Evolutionary conservation across 2,329 filamentous ascomycete species (phyloP), one percentile per base, ranked within the genome.

Genomic region (Aspergillus pseudotamarii): DNA sequence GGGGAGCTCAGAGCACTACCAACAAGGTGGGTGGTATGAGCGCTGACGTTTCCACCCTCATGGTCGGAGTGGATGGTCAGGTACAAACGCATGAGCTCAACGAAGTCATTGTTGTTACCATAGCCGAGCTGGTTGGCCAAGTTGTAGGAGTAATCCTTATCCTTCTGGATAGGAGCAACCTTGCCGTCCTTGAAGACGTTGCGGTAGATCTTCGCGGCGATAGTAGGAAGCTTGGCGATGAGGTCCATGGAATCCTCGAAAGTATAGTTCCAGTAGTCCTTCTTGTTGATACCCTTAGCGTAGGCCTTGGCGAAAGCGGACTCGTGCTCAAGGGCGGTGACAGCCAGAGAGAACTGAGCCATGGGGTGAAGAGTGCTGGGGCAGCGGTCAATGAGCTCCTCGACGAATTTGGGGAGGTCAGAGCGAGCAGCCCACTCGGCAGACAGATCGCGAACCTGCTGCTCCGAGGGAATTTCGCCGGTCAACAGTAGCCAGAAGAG

Each of bases 101-200:
- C 85, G 75, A 99, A 99, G 87, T 98, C 94, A 76, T 88, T 86
- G 89, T 99, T 98, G 76, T 91, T 89, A 75, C 91, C 91, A 81
- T 95, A 99, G 76, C 95, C 95, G 74, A 99, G 93, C 89, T 97
- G 93, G 89, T 98, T 98, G 83, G 95, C 94, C 81, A 99, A 92
- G 91, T 99, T 99, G 92, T 91, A 99, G 75, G 90, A 88, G 86
- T 97, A 99, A 81, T 99, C 95, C 91, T 98, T 95, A 86, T 98
- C 94, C 88, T 97, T 96, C 87, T 98, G 90, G 80, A 97, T 88
- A 61, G 93, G 81, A 65, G 93, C 92, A 72, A 99, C 94, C 90
- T 98, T 98, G 85, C 95, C 95, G 78, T 96, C 95, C 90, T 98
- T 97, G 92, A 96, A 99, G 81, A 98, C 91, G 82, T 99, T 99